A percentile compares a stretch with the other conserved stretches of the same genome.
Conservation (phyloP, 306 rosid genomes). For the Senna tora region DNA sequence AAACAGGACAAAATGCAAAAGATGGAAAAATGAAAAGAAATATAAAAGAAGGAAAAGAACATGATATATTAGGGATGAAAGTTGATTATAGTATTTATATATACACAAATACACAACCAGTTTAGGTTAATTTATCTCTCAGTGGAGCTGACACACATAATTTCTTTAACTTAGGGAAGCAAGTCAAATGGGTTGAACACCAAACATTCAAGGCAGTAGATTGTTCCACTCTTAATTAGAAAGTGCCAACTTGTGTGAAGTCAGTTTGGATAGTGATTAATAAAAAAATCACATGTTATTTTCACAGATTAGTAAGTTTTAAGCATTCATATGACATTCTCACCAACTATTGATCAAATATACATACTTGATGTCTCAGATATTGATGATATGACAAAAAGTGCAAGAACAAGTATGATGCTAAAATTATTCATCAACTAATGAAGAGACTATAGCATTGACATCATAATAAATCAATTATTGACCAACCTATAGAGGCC, state of each 20-base stretch:
- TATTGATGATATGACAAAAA: neutral
- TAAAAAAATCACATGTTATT: constrained; percentile 4
- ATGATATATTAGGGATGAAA: constrained; percentile 2
- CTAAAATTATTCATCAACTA: constrained; percentile 4
- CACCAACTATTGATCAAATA: constrained; percentile 17
- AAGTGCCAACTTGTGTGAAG: neutral
- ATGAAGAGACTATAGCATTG: constrained; percentile 7
- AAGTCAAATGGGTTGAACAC: constrained; percentile 14
- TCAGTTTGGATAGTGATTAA: neutral
- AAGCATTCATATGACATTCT: constrained; percentile 13
- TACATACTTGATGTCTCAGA: constrained; percentile 12
- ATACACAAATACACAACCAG: constrained; percentile 7
- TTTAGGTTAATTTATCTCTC: constrained; percentile 20
- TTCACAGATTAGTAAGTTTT: constrained; percentile 2
- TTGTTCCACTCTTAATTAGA: constrained; percentile 10
- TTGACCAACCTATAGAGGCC: constrained; percentile 70
- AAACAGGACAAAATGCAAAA: constrained; percentile 28
- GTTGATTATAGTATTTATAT: constrained; percentile 15
- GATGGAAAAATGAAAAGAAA: constrained; percentile 27
- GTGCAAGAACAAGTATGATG: neutral
- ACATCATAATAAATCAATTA: constrained; percentile 26
- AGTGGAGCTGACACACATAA: constrained; percentile 22
- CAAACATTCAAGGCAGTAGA: constrained; percentile 26
- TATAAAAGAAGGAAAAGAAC: constrained; percentile 25
- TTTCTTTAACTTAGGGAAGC: constrained; percentile 23